A percentile compares a stretch with the other conserved stretches of the same genome.
Conservation (phyloP, 768 basidiomycete genomes). For the Rhizopogon roseolus region DNA sequence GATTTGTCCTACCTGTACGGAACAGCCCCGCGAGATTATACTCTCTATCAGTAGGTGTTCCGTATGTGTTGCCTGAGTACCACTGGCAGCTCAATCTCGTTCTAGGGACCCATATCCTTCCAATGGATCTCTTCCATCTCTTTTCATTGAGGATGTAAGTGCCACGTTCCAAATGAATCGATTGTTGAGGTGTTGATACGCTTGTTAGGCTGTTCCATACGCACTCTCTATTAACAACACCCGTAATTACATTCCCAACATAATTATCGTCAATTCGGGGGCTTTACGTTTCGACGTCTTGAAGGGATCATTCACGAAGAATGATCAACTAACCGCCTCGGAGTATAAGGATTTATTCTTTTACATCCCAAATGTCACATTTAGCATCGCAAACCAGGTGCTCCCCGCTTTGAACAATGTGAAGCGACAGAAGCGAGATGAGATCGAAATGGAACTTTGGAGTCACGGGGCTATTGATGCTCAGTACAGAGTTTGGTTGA, state of each 20-base stretch:
- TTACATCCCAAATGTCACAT: constrained; percentile 52
- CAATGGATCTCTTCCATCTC: constrained; percentile 52
- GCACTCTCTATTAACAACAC: constrained; percentile 61
- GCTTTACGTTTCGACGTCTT: constrained; percentile 65
- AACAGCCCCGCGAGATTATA: constrained; percentile 72
- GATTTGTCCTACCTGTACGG: constrained; percentile 65
- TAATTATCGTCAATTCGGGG: constrained; percentile 64
- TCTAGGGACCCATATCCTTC: constrained; percentile 61
- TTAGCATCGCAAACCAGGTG: constrained; percentile 47
- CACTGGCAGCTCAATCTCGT: neutral
- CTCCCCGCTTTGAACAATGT: constrained; percentile 47
- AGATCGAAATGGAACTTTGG: constrained; percentile 21
- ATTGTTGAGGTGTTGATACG: neutral
- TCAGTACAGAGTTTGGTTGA: constrained; percentile 52
- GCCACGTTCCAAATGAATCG: neutral
- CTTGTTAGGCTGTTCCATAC: constrained; percentile 43
- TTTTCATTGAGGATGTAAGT: constrained; percentile 46
- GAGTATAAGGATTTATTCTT: constrained; percentile 65
- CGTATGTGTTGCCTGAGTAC: too few relatives aligned
- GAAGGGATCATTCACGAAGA: constrained; percentile 67
- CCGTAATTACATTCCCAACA: constrained; percentile 51
- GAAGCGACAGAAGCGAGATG: constrained; percentile 26
- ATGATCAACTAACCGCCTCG: constrained; percentile 73
- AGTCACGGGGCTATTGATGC: constrained; percentile 45
- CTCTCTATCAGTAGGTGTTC: constrained; percentile 47